Percentiles rank a stretch among this genome's conserved stretches.
Evolutionary conservation across 345 rosid species (phyloP).

Genomic region (Boechera stricta): DNA sequence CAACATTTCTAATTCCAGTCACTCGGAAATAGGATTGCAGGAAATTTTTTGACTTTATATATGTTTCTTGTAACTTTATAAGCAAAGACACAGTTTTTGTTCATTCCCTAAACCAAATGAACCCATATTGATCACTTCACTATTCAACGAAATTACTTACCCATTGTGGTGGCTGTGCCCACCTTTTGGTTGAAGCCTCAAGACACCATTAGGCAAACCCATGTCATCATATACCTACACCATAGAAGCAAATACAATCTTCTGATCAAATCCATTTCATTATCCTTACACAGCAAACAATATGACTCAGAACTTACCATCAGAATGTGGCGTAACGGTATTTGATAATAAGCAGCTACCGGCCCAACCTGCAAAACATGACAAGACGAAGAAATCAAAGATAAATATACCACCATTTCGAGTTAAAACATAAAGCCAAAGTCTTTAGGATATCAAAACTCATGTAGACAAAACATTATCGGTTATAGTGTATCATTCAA

Average conservation of each 20-base stretch:
- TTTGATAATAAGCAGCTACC: slow-evolving; percentile 87
- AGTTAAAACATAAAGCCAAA: not conserved
- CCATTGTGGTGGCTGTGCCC: slow-evolving; percentile 91
- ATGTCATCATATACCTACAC: slow-evolving; percentile 79
- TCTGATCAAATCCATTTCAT: not conserved
- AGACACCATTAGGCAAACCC: slow-evolving; percentile 83
- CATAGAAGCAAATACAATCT: slow-evolving; percentile 17
- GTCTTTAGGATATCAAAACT: not conserved
- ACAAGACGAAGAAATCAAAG: not conserved
- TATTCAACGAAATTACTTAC: slow-evolving; percentile 44
- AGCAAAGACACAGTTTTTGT: not conserved
- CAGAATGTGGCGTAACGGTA: slow-evolving; percentile 81
- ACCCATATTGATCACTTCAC: not conserved
- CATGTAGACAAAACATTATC: not conserved
- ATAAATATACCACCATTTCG: not conserved
- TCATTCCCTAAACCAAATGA: not conserved
- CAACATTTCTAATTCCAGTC: too few relatives aligned
- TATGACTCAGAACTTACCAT: slow-evolving; percentile 50
- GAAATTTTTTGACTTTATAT: not conserved
- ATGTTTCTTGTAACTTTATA: not conserved
- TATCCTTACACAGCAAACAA: not conserved
- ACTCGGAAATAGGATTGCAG: too few relatives aligned
- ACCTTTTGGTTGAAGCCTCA: slow-evolving; percentile 81
- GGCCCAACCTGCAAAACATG: slow-evolving; percentile 69
- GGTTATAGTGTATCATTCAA: not conserved